Evolutionary conservation across 306 rosid species (phyloP).

Genomic region (Gillenia trifoliata): DNA sequence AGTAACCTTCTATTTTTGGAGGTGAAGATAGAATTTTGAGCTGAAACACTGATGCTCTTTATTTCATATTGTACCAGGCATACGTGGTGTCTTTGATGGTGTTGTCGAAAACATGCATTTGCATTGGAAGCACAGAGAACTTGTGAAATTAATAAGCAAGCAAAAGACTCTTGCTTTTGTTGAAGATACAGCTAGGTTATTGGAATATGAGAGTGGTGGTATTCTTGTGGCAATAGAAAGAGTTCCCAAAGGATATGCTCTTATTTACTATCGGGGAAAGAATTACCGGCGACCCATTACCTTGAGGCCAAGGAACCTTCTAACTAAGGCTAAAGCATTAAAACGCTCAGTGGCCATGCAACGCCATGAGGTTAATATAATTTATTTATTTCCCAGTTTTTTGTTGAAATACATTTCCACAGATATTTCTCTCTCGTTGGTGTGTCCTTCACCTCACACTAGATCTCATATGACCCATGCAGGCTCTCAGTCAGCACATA

Average conservation of each 20-base stretch:
- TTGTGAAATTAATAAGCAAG: conserved; percentile 81
- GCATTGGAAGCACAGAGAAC: conserved; percentile 96
- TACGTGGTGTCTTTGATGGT: conserved; percentile 83
- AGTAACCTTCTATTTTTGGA: conserved; percentile 28
- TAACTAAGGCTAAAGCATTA: conserved; percentile 85
- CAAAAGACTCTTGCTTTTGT: conserved; percentile 80
- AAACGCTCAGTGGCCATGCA: conserved; percentile 86
- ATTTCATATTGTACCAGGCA: conserved; percentile 50
- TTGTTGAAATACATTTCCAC: background rate
- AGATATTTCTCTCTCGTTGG: conserved; percentile 6
- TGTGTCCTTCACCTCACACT: conserved; percentile 19
- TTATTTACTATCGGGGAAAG: conserved; percentile 94
- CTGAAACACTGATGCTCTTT: conserved; percentile 19
- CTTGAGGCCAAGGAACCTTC: conserved; percentile 77
- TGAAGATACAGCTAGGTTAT: conserved; percentile 82
- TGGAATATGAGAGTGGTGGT: conserved; percentile 90
- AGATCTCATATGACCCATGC: conserved; percentile 32
- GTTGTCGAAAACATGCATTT: conserved; percentile 94
- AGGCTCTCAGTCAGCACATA: conserved; percentile 96
- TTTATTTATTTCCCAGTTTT: background rate
- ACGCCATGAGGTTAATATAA: conserved; percentile 69
- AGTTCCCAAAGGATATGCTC: conserved; percentile 83
- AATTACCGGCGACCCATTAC: conserved; percentile 74
- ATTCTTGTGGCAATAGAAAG: conserved; percentile 83
- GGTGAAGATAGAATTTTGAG: conserved; percentile 17